Evolutionary conservation across 1,139 yeast species (phyloP).

Genomic region (Lodderomyces pseudojiufengensis): DNA sequence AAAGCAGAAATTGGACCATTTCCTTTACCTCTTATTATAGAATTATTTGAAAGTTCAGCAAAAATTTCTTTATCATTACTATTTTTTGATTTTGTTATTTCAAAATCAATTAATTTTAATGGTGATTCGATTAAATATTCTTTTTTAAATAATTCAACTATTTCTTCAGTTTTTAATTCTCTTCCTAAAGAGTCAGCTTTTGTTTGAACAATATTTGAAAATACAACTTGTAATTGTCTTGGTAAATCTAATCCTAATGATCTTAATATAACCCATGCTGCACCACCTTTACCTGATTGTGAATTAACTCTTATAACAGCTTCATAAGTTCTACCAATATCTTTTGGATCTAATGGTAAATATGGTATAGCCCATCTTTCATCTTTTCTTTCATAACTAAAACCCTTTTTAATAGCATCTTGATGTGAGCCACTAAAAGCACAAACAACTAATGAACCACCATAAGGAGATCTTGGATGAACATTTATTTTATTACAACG

Average conservation of each 20-base stretch:
- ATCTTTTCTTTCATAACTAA: constrained; percentile 21
- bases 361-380: constrained; percentile 41
- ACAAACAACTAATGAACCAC: constrained; percentile 47
- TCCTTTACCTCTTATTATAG: constrained; percentile 35
- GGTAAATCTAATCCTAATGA: constrained; percentile 48
- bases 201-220: constrained; percentile 37
- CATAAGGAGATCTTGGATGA: constrained; percentile 48
- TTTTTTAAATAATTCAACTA: constrained; percentile 34
- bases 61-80: constrained; percentile 27
- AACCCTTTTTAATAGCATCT: constrained; percentile 50
- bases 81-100: constrained; percentile 24
- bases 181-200: constrained; percentile 42
- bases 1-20: constrained; percentile 50
- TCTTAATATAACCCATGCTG: constrained; percentile 49
- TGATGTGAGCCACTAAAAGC: constrained; percentile 51
- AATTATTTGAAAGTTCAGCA: constrained; percentile 23
- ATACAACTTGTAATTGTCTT: constrained; percentile 42
- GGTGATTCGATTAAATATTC: constrained; percentile 28
- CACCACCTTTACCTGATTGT: constrained; percentile 51
- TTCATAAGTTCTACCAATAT: constrained; percentile 48
- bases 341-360: constrained; percentile 49
- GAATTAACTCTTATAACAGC: constrained; percentile 52
- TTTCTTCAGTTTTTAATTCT: constrained; percentile 44
- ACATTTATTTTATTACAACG: constrained; percentile 46
- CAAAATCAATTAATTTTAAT: constrained; percentile 33